Evolutionary conservation across 1,284 basidiomycete genomes (phyloP).

Genomic region (Mycosarcoma maydis): DNA sequence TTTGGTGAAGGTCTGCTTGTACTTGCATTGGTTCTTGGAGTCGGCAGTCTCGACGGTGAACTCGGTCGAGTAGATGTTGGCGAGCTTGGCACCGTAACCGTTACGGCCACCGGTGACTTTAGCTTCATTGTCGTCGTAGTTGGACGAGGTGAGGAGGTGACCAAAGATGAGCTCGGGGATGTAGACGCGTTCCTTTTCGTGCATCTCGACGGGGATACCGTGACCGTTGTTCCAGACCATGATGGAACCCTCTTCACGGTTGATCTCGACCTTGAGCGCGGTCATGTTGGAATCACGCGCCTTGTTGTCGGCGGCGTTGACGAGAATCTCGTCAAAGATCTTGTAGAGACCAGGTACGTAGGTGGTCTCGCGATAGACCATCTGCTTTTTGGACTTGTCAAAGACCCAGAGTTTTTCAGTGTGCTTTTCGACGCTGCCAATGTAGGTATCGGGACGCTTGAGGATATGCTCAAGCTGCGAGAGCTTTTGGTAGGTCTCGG

Average conservation of each 20-base stretch:
- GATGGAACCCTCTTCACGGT: slow-evolving; percentile 84
- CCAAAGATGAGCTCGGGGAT: slow-evolving; percentile 99
- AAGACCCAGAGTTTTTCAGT: slow-evolving; percentile 66
- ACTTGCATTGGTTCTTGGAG: slow-evolving; percentile 85
- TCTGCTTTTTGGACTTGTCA: slow-evolving; percentile 58
- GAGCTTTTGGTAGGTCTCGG: slow-evolving; percentile 93
- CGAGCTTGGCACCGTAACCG: slow-evolving; percentile 94
- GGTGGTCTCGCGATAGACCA: slow-evolving; percentile 75
- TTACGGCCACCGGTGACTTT: slow-evolving; percentile 98
- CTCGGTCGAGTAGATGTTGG: slow-evolving; percentile 97
- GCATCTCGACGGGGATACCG: slow-evolving; percentile 95
- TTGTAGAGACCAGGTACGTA: slow-evolving; percentile 99
- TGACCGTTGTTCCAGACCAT: slow-evolving; percentile 95
- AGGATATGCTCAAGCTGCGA: slow-evolving; percentile 96
- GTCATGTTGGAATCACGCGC: slow-evolving; percentile 69
- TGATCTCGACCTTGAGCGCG: slow-evolving; percentile 72
- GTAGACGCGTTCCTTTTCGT: slow-evolving; percentile 90
- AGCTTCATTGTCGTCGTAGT: slow-evolving; percentile 99
- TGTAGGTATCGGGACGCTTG: slow-evolving; percentile 96
- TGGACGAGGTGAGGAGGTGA: slow-evolving; percentile 91
- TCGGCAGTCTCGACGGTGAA: slow-evolving; percentile 98
- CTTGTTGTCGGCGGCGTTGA: slow-evolving; percentile 99
- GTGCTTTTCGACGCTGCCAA: slow-evolving; percentile 71
- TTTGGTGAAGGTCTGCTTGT: slow-evolving; percentile 91
- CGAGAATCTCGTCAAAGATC: slow-evolving; percentile 98